A percentile compares a stretch with the other conserved stretches of the same genome.
These are phyloP conservation scores for Fusarium oxysporum DNA, from an alignment of 2,329 filamentous ascomycete genomes.

Conservation along the genomic window DNA sequence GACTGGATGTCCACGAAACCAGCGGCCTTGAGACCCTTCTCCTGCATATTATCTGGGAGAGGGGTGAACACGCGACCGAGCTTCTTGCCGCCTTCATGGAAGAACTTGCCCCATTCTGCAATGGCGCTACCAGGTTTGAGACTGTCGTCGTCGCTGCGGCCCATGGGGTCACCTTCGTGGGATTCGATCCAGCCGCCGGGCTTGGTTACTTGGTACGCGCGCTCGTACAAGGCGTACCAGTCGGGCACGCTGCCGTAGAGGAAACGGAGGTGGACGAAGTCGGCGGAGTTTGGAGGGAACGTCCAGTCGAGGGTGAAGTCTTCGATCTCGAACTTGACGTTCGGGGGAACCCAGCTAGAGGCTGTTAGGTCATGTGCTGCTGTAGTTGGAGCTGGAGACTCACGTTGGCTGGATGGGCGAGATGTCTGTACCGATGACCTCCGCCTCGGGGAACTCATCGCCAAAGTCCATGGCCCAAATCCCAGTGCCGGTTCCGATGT, in stretches of 20 bases:
- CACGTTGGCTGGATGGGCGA: conserved; percentile 66
- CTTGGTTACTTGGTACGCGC: conserved; percentile 63
- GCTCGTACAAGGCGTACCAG: conserved; percentile 64
- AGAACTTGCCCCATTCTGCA: conserved; percentile 44
- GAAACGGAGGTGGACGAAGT: conserved; percentile 70
- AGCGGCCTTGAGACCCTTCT: conserved; percentile 33
- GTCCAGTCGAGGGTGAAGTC: conserved; percentile 49
- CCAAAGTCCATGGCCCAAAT: conserved; percentile 63
- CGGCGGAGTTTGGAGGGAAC: conserved; percentile 55
- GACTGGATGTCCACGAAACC: conserved; percentile 37
- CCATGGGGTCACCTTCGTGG: conserved; percentile 45
- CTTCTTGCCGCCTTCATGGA: conserved; percentile 45
- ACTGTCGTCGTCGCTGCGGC: conserved; percentile 47
- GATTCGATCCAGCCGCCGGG: conserved; percentile 64
- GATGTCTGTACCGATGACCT: conserved; percentile 65
- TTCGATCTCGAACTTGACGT: conserved; percentile 58
- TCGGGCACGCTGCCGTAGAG: conserved; percentile 67
- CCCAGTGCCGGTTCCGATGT: conserved; percentile 32
- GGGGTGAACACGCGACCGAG: conserved; percentile 47
- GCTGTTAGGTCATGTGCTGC: neutral
- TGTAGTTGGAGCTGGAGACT: rapidly evolving
- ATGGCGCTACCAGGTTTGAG: conserved; percentile 44
- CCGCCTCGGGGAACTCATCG: conserved; percentile 58
- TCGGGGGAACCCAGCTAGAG: conserved; percentile 52
- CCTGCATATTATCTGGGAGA: conserved; percentile 18